Base-by-base conservation (phyloP, 257 asterid species). In the Fraxinus anomala region DNA sequence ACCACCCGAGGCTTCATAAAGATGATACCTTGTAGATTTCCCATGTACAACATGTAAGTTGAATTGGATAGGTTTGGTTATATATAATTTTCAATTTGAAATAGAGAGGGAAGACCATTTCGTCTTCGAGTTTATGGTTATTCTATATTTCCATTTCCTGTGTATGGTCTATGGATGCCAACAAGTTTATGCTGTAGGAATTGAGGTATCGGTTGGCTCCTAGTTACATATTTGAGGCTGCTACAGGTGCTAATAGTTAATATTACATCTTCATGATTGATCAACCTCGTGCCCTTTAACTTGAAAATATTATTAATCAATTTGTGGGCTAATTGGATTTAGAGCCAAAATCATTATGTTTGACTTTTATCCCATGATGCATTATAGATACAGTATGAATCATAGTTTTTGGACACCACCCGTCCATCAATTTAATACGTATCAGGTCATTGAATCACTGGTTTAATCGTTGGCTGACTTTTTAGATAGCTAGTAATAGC, bases 21-120 rank as follows among this genome's bases (percentile, higher is more conserved):
- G 87, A 79, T 86, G 83, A 84, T 72, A 42, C 51, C 3, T 42
- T 42, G 51, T 42, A 42, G 51, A 42, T 42, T 42, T 42, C 17
- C 51, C 51, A 42, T 42, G 51, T 42, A 42, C 14, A 40, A 40
- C 49, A 2, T 42, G 51, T 42, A 42, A 42, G 51, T 42, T 42
- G 51, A 42, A 42, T 42, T 42, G 17, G 17, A 42, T 12, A 12
- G 16, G 12, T 42, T 42, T 2, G 16, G 51, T 42, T 42, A 42
- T 42, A 3, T 11, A 42, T 42, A 63, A 61, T 21, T 24, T 8
- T 21, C 23, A 61, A 23, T 61, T 61, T 8, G 33, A 61, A 21
- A 23, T 61, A 61, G 68, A 21, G 31, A 21, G 14, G 10, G 14
- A 24, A 61, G 68, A 61, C 1, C 68, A 24, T 24, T 11, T 40